These are phyloP conservation scores for Macrophomina phaseolina DNA, from an alignment of 2,329 filamentous ascomycete species.

Conservation along the genomic window DNA sequence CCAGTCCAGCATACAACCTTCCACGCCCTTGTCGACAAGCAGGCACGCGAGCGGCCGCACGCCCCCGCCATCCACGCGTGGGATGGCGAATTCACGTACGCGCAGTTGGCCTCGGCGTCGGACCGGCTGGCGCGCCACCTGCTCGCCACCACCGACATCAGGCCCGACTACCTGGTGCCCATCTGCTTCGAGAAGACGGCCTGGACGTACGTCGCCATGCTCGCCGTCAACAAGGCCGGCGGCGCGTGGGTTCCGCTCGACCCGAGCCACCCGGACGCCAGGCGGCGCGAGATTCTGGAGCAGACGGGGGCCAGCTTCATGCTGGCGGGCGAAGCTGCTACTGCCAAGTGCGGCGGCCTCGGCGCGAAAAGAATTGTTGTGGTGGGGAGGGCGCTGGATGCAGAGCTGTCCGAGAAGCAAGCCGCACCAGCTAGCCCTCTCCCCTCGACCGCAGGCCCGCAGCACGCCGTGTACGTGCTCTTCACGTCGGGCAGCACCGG, in stretches of 20 bases:
- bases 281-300: background rate
- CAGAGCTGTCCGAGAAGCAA: background rate
- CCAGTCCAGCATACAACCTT: background rate
- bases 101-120: background rate
- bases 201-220: background rate
- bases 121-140: background rate
- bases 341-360: background rate
- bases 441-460: conserved; percentile 28
- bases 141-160: background rate
- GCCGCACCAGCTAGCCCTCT: conserved; percentile 8
- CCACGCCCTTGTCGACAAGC: background rate
- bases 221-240: background rate
- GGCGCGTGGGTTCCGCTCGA: background rate
- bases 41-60: background rate
- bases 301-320: background rate
- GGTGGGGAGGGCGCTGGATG: background rate
- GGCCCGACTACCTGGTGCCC: background rate
- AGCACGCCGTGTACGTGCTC: conserved; percentile 31
- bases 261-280: background rate
- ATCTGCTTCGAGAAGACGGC: background rate
- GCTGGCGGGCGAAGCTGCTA: background rate
- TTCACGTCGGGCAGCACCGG: conserved; percentile 37
- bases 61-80: background rate
- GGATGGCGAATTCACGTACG: background rate
- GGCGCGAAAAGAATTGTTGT: background rate